These are phyloP conservation scores for Takakia lepidozioides DNA, from an alignment of 225 moss, liverwort and hornwort species.

Conservation along the genomic window DNA sequence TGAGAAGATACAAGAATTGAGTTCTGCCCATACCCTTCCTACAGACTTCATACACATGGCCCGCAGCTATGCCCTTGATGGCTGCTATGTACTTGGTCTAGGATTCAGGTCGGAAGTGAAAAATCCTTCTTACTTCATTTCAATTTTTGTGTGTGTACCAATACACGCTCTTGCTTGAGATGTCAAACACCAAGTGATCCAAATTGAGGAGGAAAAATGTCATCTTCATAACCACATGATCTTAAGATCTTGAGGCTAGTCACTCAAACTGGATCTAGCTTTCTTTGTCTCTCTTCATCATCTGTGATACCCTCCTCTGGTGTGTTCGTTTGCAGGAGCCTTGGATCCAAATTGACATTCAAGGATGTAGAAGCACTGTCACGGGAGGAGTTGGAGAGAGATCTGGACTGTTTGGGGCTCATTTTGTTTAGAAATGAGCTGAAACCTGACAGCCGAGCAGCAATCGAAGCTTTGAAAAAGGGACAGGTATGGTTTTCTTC, in stretches of 20 bases:
- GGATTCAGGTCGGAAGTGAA: constrained; percentile 49
- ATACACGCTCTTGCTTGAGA: too few species aligned
- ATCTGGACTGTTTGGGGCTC: constrained; percentile 57
- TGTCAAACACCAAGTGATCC: too few species aligned
- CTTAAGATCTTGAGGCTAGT: too few species aligned
- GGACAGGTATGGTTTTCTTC: constrained; percentile 51
- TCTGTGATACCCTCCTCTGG: neutral
- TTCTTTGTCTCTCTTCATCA: neutral
- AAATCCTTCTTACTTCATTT: too few species aligned
- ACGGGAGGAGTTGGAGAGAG: constrained; percentile 55
- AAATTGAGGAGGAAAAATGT: too few species aligned
- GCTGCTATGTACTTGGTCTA: constrained; percentile 83
- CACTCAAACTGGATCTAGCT: too few species aligned
- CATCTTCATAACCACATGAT: too few species aligned
- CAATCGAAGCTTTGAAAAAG: constrained; percentile 54
- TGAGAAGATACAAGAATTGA: constrained; percentile 64
- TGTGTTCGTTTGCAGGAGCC: constrained; percentile 30
- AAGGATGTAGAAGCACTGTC: constrained; percentile 37
- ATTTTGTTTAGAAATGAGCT: constrained; percentile 81
- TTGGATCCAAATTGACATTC: constrained; percentile 22
- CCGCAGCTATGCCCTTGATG: constrained; percentile 63
- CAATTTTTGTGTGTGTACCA: too few species aligned
- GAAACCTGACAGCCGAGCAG: constrained; percentile 51
- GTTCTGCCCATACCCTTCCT: constrained; percentile 38
- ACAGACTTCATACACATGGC: constrained; percentile 45